A percentile compares a stretch with the other conserved stretches of the same genome.
Conservation (phyloP, 257 asterid species). For the Ballota nigra region DNA sequence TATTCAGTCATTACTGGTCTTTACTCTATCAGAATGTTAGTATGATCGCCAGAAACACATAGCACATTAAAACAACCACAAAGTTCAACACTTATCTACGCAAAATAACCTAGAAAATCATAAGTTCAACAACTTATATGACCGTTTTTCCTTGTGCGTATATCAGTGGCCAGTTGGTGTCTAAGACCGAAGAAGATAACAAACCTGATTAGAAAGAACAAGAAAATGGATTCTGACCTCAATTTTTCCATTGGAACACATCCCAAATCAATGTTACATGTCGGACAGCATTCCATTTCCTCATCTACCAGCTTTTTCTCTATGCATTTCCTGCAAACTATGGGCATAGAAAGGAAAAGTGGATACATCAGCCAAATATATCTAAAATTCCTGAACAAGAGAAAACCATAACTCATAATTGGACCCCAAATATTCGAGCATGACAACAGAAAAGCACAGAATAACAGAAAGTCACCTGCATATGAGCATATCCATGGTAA, state of each 20-base stretch:
- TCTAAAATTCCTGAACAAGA: slow-evolving; percentile 7
- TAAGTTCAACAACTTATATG: too few relatives aligned
- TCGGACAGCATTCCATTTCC: slow-evolving; percentile 85
- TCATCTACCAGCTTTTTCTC: slow-evolving; percentile 79
- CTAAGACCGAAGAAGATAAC: too few relatives aligned
- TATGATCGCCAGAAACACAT: not conserved
- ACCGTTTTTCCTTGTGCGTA: too few relatives aligned
- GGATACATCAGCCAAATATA: slow-evolving; percentile 10
- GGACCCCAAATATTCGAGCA: not conserved
- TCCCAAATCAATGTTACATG: slow-evolving; percentile 85
- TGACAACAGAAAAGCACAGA: slow-evolving; percentile 12
- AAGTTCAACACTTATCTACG: too few relatives aligned
- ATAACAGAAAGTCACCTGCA: slow-evolving; percentile 4
- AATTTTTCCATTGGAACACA: slow-evolving; percentile 84
- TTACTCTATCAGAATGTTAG: not conserved
- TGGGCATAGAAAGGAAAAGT: slow-evolving; percentile 17
- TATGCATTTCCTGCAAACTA: slow-evolving; percentile 96
- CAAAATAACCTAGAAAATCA: too few relatives aligned
- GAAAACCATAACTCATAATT: slow-evolving; percentile 10
- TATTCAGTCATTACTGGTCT: not conserved
- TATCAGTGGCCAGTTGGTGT: too few relatives aligned
- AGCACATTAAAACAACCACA: not conserved
- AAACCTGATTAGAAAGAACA: not conserved
- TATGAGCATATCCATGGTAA: not conserved
- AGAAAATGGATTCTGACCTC: slow-evolving; percentile 52